Base-by-base conservation (phyloP, 2,329 filamentous ascomycete species). In the Mycocentrospora acerina region DNA sequence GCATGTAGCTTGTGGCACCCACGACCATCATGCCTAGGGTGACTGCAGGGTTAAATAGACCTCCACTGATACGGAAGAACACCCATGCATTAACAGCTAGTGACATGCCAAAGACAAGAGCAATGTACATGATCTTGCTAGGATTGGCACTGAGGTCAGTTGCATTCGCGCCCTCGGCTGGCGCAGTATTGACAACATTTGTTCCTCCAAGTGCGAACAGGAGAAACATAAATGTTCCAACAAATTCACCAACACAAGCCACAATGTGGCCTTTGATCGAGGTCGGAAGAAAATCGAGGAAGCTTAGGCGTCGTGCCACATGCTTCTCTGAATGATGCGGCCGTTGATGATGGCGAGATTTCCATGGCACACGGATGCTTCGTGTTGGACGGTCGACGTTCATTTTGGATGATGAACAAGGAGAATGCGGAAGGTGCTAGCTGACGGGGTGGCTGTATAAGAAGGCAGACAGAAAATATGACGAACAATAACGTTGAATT, bases 1-100 rank as follows among this genome's bases (percentile, higher is more conserved):
- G 65, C 11, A 60, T 24, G 68, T 69, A 74, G 11, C 57, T 58
- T 14, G 73, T 60, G 4, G 70, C 71, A 29, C 72, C 72, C 32
- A 74, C 68, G 3, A 6, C 5, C 22, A 16, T 22, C 18, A 14
- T 15, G 18, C 11, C 26, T 31, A 12, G 11, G 53, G 62, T 52
- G 57, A 69, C 65, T 37, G 67, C 66, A 18, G 67, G 67, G 41
- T 70, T 70, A 37, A 70, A 69, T 2, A 69, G 34, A 7, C 66
- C 66, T 15, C 66, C 67, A 28, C 53, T 62, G 6, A 69, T 64
- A 3, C 66, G 37, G 32, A 67, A 70, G 40, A 70, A 70, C 1
- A 67, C 57, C 67, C 67, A 70, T 1, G 66, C 67, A 36, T 66
- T 68, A 4, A 69, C 60, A 58, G 66, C 64, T 16, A 69, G 29